Evolutionary conservation across 2,329 filamentous ascomycete species (phyloP).

Genomic region (Sporothrix pseudoabietina): DNA sequence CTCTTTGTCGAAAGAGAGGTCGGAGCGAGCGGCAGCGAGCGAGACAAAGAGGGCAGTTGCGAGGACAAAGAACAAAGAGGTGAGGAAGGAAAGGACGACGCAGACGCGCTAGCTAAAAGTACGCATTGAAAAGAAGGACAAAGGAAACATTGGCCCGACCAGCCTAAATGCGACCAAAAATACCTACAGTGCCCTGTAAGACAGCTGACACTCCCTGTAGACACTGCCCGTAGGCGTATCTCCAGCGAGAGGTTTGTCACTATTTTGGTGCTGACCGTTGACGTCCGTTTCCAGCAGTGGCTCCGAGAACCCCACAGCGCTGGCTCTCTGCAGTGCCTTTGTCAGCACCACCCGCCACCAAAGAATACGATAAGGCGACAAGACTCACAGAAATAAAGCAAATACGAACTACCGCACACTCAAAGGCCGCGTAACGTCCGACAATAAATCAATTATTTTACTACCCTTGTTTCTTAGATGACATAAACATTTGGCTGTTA

Average conservation of each 20-base stretch:
- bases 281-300: slow-evolving; percentile 8
- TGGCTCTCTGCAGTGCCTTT: neutral
- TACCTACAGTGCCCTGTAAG: neutral
- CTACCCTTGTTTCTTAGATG: neutral
- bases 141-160: too few relatives aligned
- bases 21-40: neutral
- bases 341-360: slow-evolving; percentile 7
- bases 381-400: neutral
- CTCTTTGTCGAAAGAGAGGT: neutral
- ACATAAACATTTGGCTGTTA: neutral
- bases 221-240: neutral
- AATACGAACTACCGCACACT: neutral
- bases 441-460: neutral
- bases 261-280: neutral
- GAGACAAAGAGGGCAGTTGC: slow-evolving; percentile 2
- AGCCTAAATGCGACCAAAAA: neutral
- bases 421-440: neutral
- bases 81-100: neutral
- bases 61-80: slow-evolving; percentile 1
- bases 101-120: neutral
- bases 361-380: neutral
- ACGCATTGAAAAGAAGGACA: neutral
- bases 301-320: slow-evolving; percentile 5
- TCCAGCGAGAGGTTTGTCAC: neutral
- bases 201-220: neutral